Conservation (phyloP, 768 basidiomycete genomes). For the Lactifluus pinguis region DNA sequence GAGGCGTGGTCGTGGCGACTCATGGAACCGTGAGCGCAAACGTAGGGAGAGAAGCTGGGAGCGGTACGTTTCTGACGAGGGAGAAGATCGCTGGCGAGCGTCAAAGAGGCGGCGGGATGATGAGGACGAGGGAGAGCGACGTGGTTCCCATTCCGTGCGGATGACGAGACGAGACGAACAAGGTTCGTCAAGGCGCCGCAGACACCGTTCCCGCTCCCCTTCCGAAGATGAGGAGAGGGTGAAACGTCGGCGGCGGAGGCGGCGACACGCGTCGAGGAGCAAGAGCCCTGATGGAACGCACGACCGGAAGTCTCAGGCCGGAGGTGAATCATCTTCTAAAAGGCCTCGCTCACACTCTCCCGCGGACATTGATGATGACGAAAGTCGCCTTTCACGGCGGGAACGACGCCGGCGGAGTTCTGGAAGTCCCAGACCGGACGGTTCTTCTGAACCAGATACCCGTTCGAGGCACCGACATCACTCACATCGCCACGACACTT, state of each 20-base stretch:
- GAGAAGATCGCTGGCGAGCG: constrained; percentile 23
- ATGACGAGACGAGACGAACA: constrained; percentile 17
- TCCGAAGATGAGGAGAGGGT: constrained; percentile 15
- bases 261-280: constrained; percentile 2
- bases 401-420: constrained; percentile 1
- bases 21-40: constrained; percentile 39
- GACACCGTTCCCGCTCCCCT: constrained; percentile 22
- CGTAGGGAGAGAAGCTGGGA: constrained; percentile 46
- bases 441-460: neutral
- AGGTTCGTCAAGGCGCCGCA: constrained; percentile 20
- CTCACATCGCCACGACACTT: neutral
- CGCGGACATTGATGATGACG: neutral
- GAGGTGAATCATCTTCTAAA: neutral
- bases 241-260: neutral
- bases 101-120: constrained; percentile 34
- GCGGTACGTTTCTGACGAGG: constrained; percentile 33
- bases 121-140: constrained; percentile 26
- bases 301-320: neutral
- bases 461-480: neutral
- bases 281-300: neutral
- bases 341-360: constrained; percentile 8
- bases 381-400: neutral
- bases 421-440: neutral
- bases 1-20: constrained; percentile 31
- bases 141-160: constrained; percentile 26